Base-by-base conservation (phyloP, 1,139 yeast species). In the Yamadazyma triangularis region DNA sequence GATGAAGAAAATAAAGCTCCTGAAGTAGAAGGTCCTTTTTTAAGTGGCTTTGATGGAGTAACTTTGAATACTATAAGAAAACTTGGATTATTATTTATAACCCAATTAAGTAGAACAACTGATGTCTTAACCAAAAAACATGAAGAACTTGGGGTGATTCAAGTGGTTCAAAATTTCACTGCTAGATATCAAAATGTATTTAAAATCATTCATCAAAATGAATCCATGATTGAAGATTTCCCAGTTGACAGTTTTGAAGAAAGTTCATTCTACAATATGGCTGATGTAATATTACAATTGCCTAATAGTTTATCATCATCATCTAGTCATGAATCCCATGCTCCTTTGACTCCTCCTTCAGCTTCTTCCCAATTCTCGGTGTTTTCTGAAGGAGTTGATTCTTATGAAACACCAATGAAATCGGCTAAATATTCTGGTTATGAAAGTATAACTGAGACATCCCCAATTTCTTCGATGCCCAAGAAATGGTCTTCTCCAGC, bases 111-210 rank as follows among this genome's bases (percentile, higher is more conserved):
- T 31, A 59, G 61, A 32, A 71, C 74, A 19, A 72, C 82, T 3
- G 80, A 77, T 34, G 79, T 76, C 4, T 55, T 77, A 26, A 54
- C 70, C 20, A 72, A 71, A 40, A 78, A 78, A 48, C 74, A 77
- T 46, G 64, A 70, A 32, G 51, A 46, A 8, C 50, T 64, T 26
- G 73, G 73, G 2, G 73, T 64, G 6, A 56, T 63, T 23, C 70
- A 61, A 30, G 66, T 65, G 4, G 46, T 63, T 16, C 50, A 53
- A 31, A 63, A 61, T 39, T 63, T 61, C 45, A 58, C 51, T 32
- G 42, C 48, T 13, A 47, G 60, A 24, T 49, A 45, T 38, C 40
- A 45, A 31, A 48, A 45, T 30, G 41, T 52, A 24, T 50, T 60
- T 20, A 46, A 56, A 24, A 41, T 48, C 30, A 47, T 59, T 19